Evolutionary conservation across 2,329 filamentous ascomycete genomes (phyloP).

Genomic region (Ploettnerulaceae sp.): DNA sequence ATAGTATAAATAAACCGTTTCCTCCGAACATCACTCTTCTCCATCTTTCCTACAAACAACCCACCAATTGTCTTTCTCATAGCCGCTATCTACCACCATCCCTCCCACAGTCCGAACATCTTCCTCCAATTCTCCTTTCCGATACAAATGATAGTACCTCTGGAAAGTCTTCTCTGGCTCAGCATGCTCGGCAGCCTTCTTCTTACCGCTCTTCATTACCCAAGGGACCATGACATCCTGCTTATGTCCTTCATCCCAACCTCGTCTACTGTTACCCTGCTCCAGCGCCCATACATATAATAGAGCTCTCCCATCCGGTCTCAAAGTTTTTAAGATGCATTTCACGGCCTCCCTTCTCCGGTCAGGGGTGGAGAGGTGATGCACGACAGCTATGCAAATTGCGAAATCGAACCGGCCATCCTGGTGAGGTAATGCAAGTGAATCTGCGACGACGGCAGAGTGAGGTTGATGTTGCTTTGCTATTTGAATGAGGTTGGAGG

Average conservation of each 20-base stretch:
- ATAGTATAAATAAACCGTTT: neutral
- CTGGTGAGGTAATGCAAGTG: slow-evolving; percentile 76
- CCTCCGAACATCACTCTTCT: neutral
- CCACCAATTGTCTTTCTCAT: slow-evolving; percentile 99
- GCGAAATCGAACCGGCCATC: slow-evolving; percentile 70
- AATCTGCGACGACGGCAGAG: slow-evolving; percentile 74
- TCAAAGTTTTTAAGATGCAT: slow-evolving; percentile 64
- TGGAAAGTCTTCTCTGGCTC: slow-evolving; percentile 53
- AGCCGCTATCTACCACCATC: slow-evolving; percentile 70
- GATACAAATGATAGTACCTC: slow-evolving; percentile 92
- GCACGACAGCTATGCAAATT: slow-evolving; percentile 89
- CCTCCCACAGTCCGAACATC: slow-evolving; percentile 74
- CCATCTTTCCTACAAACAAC: slow-evolving; percentile 47
- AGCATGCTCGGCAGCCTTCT: slow-evolving; percentile 30
- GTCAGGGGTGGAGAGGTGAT: slow-evolving; percentile 78
- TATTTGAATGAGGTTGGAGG: slow-evolving; percentile 49
- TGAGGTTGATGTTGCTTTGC: slow-evolving; percentile 48
- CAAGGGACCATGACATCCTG: slow-evolving; percentile 96
- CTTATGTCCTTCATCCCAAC: slow-evolving; percentile 77
- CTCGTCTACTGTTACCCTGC: slow-evolving; percentile 78
- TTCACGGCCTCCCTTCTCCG: slow-evolving; percentile 69
- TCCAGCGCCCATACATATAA: slow-evolving; percentile 96
- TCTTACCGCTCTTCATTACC: slow-evolving; percentile 57
- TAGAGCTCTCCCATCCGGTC: slow-evolving; percentile 59
- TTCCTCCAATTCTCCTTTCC: slow-evolving; percentile 77